These are phyloP conservation scores for Albugo laibachii DNA, from an alignment of 352 stramenopile genomes.

Conservation along the genomic window DNA sequence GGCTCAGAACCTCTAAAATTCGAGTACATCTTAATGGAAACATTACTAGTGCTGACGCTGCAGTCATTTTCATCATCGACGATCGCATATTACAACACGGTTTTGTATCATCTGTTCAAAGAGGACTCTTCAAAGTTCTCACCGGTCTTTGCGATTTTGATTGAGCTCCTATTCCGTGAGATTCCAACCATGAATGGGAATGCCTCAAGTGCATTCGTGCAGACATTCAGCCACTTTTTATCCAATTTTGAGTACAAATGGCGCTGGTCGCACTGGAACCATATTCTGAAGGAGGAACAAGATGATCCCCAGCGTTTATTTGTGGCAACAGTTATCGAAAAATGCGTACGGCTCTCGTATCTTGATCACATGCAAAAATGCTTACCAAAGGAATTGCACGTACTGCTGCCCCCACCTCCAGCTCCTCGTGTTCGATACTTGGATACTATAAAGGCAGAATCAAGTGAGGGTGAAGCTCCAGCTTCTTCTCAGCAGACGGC, in stretches of 20 bases:
- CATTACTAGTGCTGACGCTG: constrained; percentile 38
- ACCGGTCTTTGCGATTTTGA: constrained; percentile 51
- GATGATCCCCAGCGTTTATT: constrained; percentile 75
- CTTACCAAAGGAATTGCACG: constrained; percentile 54
- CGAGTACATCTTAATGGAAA: constrained; percentile 66
- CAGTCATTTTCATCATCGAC: constrained; percentile 9
- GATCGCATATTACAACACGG: constrained; percentile 40
- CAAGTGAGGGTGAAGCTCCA: constrained; percentile 4
- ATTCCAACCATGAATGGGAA: constrained; percentile 46
- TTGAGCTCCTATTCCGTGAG: constrained; percentile 72
- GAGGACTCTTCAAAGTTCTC: constrained; percentile 37
- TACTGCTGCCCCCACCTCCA: constrained; percentile 44
- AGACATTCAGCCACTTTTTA: constrained; percentile 68
- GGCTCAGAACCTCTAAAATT: constrained; percentile 17
- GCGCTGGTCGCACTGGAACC: constrained; percentile 53
- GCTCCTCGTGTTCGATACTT: constrained; percentile 36
- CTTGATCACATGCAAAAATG: constrained; percentile 64
- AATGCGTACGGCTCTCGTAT: constrained; percentile 69
- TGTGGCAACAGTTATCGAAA: constrained; percentile 66
- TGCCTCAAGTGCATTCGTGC: constrained; percentile 39
- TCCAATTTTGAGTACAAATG: constrained; percentile 82
- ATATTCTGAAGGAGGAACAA: constrained; percentile 42
- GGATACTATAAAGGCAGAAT: constrained; percentile 10
- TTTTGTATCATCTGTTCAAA: constrained; percentile 67
- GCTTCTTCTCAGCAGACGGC: constrained; percentile 9